Percentiles rank a stretch among this genome's conserved stretches.
phyloP scores from a whole-genome alignment of 2,329 filamentous ascomycete species.

The Diaporthe aspalathi region DNA sequence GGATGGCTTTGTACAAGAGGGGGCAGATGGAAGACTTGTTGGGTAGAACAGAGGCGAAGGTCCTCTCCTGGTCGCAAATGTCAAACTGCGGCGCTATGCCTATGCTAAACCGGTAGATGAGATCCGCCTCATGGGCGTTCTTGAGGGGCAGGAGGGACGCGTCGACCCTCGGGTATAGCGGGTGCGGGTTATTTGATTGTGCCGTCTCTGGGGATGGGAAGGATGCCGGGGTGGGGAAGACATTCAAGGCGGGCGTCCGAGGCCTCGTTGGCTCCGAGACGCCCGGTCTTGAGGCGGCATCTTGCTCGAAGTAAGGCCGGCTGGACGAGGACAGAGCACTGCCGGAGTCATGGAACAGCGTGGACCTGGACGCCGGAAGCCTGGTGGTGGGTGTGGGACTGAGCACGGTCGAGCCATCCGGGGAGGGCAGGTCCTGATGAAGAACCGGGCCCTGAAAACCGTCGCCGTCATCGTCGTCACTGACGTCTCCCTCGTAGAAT shows the following conservation, averaged over 20 bases:
- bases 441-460: not conserved
- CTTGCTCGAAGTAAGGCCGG: not conserved
- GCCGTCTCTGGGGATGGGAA: slow-evolving; percentile 13
- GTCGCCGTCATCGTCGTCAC: slow-evolving; percentile 1
- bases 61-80: slow-evolving; percentile 6
- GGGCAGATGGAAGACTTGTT: slow-evolving; percentile 20
- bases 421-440: not conserved
- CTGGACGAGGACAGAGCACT: not conserved
- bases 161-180: slow-evolving; percentile 10
- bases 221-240: slow-evolving; percentile 3
- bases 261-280: not conserved
- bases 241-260: slow-evolving; percentile 9
- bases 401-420: not conserved
- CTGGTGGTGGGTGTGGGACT: slow-evolving; percentile 1
- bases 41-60: slow-evolving; percentile 6
- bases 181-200: slow-evolving; percentile 14
- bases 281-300: slow-evolving; percentile 1
- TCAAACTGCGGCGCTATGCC: slow-evolving; percentile 12
- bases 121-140: slow-evolving; percentile 7
- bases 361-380: not conserved
- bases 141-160: slow-evolving; percentile 16
- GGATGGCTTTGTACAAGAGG: slow-evolving; percentile 12
- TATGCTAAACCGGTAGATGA: slow-evolving; percentile 15
- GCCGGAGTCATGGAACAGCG: not conserved
- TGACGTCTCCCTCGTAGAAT: slow-evolving; percentile 30